Base-by-base conservation (phyloP, 306 rosid species). In the Vigna angularis region DNA sequence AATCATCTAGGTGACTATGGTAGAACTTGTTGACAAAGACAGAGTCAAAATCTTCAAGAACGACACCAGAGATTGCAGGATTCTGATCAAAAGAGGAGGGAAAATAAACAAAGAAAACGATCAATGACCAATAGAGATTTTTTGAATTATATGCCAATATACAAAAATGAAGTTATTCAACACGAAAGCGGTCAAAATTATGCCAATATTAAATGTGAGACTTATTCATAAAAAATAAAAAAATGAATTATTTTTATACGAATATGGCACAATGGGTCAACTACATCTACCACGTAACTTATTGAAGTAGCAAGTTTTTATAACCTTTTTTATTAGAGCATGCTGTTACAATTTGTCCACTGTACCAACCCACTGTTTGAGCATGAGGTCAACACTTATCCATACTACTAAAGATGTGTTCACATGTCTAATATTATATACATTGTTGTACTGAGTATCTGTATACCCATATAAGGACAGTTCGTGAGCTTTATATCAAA, bases 1-100 rank as follows among this genome's bases (percentile, higher is more conserved):
- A 55, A 88, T 90, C 90, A 83, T 93, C 98, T 57, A 94, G 97
- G 79, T 89, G 93, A 85, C 97, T 94, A 47, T 89, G 90, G 85
- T 94, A 94, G 87, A 88, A 89, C 70, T 89, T 86, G 89, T 94
- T 94, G 76, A 87, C 82, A 83, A 94, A 92, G 83, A 79, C 82
- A 64, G 86, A 83, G 84, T 90, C 90, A 80, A 94, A 94, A 86
- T 91, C 98, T 87, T 88, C 98, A 66, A 93, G 72, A 64, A 93
- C 93, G 81, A 87, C 72, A 73, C 96, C 97, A 51, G 96, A 85
- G 56, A 83, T 58, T 17, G 64, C 70, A 30, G 97, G 74, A 85
- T 85, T 89, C 96, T 90, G 86, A 64, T 72, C 11, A 50, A 73
- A 57, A 62, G 7, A 38, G 17, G 66, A 74, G 47, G 22, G 26